These are phyloP conservation scores for Balakata baccata DNA, from an alignment of 345 rosid genomes.

Conservation along the genomic window DNA sequence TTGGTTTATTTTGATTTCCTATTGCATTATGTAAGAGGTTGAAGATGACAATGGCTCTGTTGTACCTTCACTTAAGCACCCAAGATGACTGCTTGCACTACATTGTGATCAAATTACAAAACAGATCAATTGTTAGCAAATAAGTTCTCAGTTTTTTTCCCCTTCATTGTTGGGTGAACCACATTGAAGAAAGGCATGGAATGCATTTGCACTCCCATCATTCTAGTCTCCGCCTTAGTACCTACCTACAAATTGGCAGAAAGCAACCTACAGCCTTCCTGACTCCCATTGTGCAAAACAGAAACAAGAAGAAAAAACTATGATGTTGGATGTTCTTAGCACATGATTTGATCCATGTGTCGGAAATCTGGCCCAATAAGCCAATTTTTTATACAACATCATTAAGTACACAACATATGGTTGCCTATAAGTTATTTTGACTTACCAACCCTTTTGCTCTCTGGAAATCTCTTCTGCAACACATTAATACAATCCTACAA, in stretches of 20 bases:
- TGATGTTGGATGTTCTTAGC: too few relatives aligned
- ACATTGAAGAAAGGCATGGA: too few relatives aligned
- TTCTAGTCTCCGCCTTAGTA: too few relatives aligned
- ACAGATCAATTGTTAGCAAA: background rate
- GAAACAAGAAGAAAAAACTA: too few relatives aligned
- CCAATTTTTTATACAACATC: background rate
- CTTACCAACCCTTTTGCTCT: constrained; percentile 96
- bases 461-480: constrained; percentile 75
- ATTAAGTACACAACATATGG: background rate
- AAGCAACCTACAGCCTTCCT: too few relatives aligned
- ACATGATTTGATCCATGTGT: background rate
- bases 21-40: too few relatives aligned
- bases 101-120: constrained; percentile 1
- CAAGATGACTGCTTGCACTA: too few relatives aligned
- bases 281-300: too few relatives aligned
- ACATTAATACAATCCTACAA: constrained; percentile 78
- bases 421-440: background rate
- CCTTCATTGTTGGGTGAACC: too few relatives aligned
- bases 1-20: too few relatives aligned
- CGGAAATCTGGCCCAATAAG: background rate
- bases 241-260: too few relatives aligned
- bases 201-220: too few relatives aligned
- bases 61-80: background rate
- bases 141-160: background rate
- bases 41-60: background rate